phyloP scores from a whole-genome alignment of 306 rosid genomes.

The Vigna nakashimae region DNA sequence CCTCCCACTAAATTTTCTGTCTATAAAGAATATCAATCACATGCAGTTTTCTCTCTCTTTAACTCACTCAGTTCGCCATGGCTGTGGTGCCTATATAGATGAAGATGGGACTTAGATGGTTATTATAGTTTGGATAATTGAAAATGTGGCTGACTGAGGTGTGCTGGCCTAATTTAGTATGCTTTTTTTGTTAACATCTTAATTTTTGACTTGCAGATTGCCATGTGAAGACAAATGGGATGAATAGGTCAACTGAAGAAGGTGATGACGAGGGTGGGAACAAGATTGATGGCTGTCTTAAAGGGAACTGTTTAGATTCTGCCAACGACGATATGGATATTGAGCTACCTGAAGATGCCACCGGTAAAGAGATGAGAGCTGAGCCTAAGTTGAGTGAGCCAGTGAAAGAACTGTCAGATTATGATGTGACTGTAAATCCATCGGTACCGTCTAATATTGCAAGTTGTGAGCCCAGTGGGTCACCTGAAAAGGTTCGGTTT shows the following conservation, averaged over 20 bases:
- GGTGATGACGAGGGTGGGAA: conserved; percentile 36
- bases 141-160: conserved; percentile 7
- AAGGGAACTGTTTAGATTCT: conserved; percentile 37
- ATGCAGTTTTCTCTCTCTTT: background rate
- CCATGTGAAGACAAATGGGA: conserved; percentile 42
- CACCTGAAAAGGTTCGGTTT: conserved; percentile 37
- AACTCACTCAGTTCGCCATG: conserved; percentile 2
- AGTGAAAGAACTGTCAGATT: conserved; percentile 5
- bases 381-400: conserved; percentile 39
- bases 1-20: background rate
- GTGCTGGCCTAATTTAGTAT: conserved; percentile 10
- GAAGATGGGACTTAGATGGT: conserved; percentile 24
- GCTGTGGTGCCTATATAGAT: background rate
- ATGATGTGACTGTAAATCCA: conserved; percentile 19
- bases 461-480: conserved; percentile 36
- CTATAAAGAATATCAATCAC: background rate
- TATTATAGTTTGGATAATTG: conserved; percentile 28
- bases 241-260: conserved; percentile 39
- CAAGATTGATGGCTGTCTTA: conserved; percentile 35
- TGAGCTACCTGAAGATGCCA: conserved; percentile 32
- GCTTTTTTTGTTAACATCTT: conserved; percentile 26
- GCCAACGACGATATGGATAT: conserved; percentile 34
- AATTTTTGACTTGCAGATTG: conserved; percentile 50
- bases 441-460: conserved; percentile 20
- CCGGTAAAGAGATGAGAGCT: conserved; percentile 21